A percentile compares a stretch with the other conserved stretches of the same genome.
These are phyloP conservation scores for Clausena lansium DNA, from an alignment of 345 rosid genomes.

Conservation along the genomic window DNA sequence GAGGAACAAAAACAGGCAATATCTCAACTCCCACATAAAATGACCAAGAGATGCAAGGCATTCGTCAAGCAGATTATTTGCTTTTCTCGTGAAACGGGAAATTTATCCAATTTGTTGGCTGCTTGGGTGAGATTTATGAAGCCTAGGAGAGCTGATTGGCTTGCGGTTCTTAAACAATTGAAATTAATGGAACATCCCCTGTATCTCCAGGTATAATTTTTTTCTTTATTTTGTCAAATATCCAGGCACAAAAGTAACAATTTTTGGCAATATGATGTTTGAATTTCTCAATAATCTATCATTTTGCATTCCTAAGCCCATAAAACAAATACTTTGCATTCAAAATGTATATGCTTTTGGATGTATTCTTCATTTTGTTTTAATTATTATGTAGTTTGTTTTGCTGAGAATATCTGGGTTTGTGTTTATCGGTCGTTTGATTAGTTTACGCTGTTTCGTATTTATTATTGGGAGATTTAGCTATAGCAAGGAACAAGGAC, in stretches of 20 bases:
- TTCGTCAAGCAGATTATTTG: constrained; percentile 66
- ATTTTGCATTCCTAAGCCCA: not conserved
- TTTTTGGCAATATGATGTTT: not conserved
- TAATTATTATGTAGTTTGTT: not conserved
- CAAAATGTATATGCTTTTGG: not conserved
- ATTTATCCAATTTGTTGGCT: constrained; percentile 47
- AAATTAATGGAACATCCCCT: constrained; percentile 54
- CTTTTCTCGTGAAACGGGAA: constrained; percentile 35
- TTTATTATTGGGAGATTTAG: too few species aligned
- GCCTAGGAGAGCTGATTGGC: constrained; percentile 80
- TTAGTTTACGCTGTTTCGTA: not conserved
- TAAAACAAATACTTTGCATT: not conserved
- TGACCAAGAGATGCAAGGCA: constrained; percentile 71
- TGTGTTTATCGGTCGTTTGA: not conserved
- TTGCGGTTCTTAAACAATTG: constrained; percentile 64
- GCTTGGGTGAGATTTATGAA: constrained; percentile 78
- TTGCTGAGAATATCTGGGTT: not conserved
- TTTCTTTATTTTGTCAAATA: not conserved
- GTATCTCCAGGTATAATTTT: constrained; percentile 47
- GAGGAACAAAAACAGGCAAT: constrained; percentile 53
- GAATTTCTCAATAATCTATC: not conserved
- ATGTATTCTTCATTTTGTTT: not conserved
- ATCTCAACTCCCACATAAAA: constrained; percentile 48
- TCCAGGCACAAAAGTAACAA: not conserved
- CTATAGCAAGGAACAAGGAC: too few species aligned